Base-by-base conservation (phyloP, 208 protist species). In the Lotmaria passim region DNA sequence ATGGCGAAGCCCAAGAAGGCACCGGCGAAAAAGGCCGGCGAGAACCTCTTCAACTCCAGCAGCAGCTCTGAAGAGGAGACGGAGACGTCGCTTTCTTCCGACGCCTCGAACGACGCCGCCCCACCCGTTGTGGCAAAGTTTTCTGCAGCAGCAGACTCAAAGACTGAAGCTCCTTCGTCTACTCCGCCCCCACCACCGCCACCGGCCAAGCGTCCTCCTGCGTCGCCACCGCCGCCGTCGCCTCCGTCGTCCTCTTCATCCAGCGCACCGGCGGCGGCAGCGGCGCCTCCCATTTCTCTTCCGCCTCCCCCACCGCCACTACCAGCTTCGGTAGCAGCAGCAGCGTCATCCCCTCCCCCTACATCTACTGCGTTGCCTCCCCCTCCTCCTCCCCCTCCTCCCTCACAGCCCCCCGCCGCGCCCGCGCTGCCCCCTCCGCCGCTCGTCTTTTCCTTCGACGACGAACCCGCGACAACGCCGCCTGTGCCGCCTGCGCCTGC, bases 391-490 rank as follows among this genome's bases (percentile, higher is more conserved):
- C 62, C 59, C 43, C 57, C 67, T 3, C 67, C 65, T 23, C 58
- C 61, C 21, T 43, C 43, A 41, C 31, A 34, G 8, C 33, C 53
- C 43, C 56, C 36, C 28, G 51, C 62, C 31, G 41, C 55, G 36
- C 28, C 59, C 28, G 50, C 50, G 10, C 38, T 59, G 10, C 69
- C 59, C 14, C 59, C 59, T 12, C 69, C 69, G 39, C 69, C 69
- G 19, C 12, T 66, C 19, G 59, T 67, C 10, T 67, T 67, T 44
- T 8, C 52, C 2, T 74, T 68, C 26, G 79, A 69, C 26, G 73
- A 71, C 2, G 48, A 47, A 7, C 8, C 44, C 0, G 53, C 0
- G 10, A 21, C 46, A 15, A 41, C 64, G 33, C n/a, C 69, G n/a
- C 44, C 23, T 34, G 36, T 58, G 30, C 59, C 19, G 34, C 60